These are phyloP conservation scores for Backusella morwellensis DNA, from an alignment of 192 early-diverging fungal genomes.

Conservation along the genomic window DNA sequence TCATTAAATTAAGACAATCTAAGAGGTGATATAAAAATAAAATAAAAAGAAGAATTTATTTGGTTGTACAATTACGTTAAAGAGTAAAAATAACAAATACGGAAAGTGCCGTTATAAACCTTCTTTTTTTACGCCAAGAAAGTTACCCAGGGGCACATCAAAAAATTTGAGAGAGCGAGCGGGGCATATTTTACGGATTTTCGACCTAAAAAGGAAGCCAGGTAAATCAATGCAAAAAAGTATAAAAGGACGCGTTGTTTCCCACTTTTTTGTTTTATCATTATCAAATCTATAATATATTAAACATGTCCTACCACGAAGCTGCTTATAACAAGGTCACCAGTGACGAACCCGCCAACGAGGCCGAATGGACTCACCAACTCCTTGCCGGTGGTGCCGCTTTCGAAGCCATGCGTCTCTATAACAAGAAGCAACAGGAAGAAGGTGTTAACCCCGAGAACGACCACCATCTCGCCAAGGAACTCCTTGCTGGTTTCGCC, in stretches of 20 bases:
- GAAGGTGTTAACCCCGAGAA: neutral
- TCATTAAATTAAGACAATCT: neutral
- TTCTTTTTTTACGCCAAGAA: neutral
- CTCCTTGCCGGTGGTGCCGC: conserved; percentile 49
- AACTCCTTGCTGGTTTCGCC: conserved; percentile 43
- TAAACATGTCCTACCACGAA: conserved; percentile 21
- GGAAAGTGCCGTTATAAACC: conserved; percentile 2
- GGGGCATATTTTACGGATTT: neutral
- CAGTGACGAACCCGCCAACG: conserved; percentile 16
- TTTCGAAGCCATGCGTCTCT: conserved; percentile 48
- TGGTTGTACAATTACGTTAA: neutral
- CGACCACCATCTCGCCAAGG: conserved; percentile 39
- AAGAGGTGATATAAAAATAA: neutral
- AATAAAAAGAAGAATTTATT: neutral
- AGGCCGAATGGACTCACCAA: conserved; percentile 37
- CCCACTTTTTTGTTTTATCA: neutral
- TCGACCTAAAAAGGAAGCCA: neutral
- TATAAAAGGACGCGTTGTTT: neutral
- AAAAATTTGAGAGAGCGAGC: neutral
- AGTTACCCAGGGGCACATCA: conserved; percentile 1
- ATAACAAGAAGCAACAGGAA: conserved; percentile 23
- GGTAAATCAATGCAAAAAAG: conserved; percentile 6
- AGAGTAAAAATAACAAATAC: neutral
- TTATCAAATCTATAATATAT: neutral
- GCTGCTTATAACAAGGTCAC: conserved; percentile 23